Evolutionary conservation across 192 early-diverging fungal species (phyloP), one percentile per base, ranked within the genome.

Genomic region (Lobosporangium transversale): DNA sequence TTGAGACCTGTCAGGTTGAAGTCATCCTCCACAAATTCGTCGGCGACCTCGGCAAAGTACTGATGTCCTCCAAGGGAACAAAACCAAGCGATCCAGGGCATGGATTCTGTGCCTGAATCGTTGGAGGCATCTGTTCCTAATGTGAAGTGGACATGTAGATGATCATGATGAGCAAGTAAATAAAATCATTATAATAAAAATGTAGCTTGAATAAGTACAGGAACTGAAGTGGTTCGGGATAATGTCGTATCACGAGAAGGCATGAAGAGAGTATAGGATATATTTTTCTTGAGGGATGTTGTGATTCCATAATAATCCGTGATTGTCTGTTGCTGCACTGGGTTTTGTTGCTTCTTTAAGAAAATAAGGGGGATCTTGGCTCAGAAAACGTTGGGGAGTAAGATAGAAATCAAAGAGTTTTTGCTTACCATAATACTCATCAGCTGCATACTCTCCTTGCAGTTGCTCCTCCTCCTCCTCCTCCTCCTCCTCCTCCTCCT

Each of bases 1-100:
- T 83, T 84, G 20, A 99, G 87, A 42, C 97, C 97, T n/a, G 94
- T 96, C 66, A 98, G 81, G 80, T 99, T 99, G 82, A 99, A 99
- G 65, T 97, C 95, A 79, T 99, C 97, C 68, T 94, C 91, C 60
- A 98, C 95, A 65, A 90, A 92, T 17, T 90, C 88, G 36, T 91
- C 90, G 17, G 88, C 83, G 8, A 94, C 89, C 68, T 91, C 90
- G 51, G 85, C 84, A 80, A 91, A 94, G 64, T 88, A 93, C 63
- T 93, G 90, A 62, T 94, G 88, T 36, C 92, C 92, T 54, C 80
- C 80, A 23, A 87, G 81, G 15, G 89, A 89, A 76, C 89, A 88
- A 74, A 90, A 93, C 92, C 92, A 93, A 20, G 84, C 83, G 50
- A 93, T 91, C 92, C 92, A 93, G 20, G 87, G 85, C 69, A 85